Base-by-base conservation (phyloP, 352 stramenopile genomes). In the Globisporangium abappressorium region DNA sequence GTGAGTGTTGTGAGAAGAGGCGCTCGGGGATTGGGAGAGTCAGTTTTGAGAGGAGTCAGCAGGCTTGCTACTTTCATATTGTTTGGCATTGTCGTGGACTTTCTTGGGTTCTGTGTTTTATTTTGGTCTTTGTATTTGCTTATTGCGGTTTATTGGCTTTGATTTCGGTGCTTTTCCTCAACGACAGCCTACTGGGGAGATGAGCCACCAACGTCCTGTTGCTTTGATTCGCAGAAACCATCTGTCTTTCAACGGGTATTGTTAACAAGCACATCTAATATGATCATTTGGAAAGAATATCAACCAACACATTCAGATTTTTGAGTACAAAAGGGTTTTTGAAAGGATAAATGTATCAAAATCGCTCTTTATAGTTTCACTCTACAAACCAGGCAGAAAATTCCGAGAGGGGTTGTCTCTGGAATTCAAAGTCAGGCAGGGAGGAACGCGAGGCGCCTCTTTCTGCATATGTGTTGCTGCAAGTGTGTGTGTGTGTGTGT, bases 101-200 rank as follows among this genome's bases (percentile, higher is more conserved):
- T 6, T 26, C 8, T 41, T 28, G 55, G 24, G 24, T 26, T 26
- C 24, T 9, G 18, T 9, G 18, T 7, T 2, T 58, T 9, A 3
- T 34, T 22, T 11, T 61, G 55, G 1, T 61, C 20, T 28, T 2
- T 46, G 2, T 46, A 61, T 5, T 46, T 30, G 9, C 55, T 47
- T 61, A 61, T 61, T 61, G 20, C 15, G 4, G 1, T 14, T 14
- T 3, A 61, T 2, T 12, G 3, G 15, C 4, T 9, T 24, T n/a
- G 22, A 28, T 43, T 60, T 60, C 55, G 55, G 55, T 60, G 55
- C 28, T 60, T 60, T 46, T 18, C 22, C 54, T 30, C 15, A 36
- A 36, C 51, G 51, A 57, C 24, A 57, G 20, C 28, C 51, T 9
- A 26, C 26, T 15, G 51, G 51, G 28, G 26, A 59, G 26, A 38